Base-by-base conservation (phyloP, 163 green algal genomes). In the Chlamydomonas reinhardtii region DNA sequence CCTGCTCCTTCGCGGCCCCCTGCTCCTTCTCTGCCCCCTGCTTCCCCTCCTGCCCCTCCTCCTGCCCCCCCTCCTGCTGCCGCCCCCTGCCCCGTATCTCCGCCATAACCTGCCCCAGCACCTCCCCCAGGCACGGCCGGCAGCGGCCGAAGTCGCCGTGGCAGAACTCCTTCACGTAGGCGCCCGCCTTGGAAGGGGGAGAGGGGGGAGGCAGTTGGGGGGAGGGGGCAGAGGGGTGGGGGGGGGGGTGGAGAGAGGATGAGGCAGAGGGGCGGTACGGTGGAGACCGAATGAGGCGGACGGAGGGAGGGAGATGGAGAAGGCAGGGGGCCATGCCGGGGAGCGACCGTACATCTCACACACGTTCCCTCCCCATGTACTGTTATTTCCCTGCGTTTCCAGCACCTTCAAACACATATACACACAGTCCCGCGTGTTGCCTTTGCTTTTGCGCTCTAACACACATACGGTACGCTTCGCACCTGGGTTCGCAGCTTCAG, bases 101-200 rank as follows among this genome's bases (percentile, higher is more conserved):
- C 64, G 64, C 64, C 29, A 35, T 16, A 20, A 86, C 73, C 16
- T 29, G 27, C 12, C 32, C 83, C 69, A 92, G 64, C 43, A 92
- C 54, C 0, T 71, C 64, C 0, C 81, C 88, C 39, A 93, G 14
- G 76, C 73, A 83, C 16, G 90, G 90, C 2, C n/a, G 37, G 35
- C 88, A 90, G 82, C 89, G 86, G 20, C 89, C 89, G 62, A 90
- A 87, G 71, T 92, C 86, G 9, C 86, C 84, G 59, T 92, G 75
- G 89, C 86, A 91, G 52, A 92, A 92, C 89, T 92, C 89, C 77
- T 92, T 93, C 2, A 91, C 85, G 59, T 92, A 92, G 27, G 88
- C 72, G 31, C 89, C 89, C 0, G 90, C 90, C 83, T 93, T 22
- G 27, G 11, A 71, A 24, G 29, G 14, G 29, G 64, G 11, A 59